Evolutionary conservation across 768 basidiomycete genomes (phyloP), one percentile per base, ranked within the genome.

Genomic region (Xerocomus potaroensis): DNA sequence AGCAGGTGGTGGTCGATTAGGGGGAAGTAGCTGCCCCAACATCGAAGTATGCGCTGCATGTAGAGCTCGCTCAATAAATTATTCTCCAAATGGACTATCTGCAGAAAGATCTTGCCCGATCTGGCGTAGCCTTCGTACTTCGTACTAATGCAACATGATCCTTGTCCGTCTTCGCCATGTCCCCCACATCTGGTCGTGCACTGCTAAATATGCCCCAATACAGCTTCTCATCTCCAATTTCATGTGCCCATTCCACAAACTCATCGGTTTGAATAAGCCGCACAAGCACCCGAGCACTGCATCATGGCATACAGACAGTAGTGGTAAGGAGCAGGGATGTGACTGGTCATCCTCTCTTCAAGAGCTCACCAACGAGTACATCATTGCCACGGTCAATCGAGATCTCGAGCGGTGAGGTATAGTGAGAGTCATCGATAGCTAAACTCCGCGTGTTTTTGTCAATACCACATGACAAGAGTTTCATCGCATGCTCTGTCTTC

Each of bases 401-500:
- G 21, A 36, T 15, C 16, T 44, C 43, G 9, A 44, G 16, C 8
- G 34, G 43, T 4, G 29, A 19, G 12, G 34, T 24, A 15, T 35
- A 9, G 4, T 24, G 24, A 15, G 43, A 43, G 15, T 33, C 42
- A 24, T 43, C 42, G 18, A 33, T 10, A 12, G 15, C 43, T 16
- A 44, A 12, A 18, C 34, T 16, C 8, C 8, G 42, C 22, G 18
- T 19, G 24, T 35, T 35, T 14, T 35, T 18, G 19, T 44, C 16
- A 7, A 26, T 11, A n/a, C 24, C 26, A 2, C 26, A 14, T 15
- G n/a, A 10, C 10, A 44, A 27, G 21, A 44, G 31, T 5, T 11
- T 16, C 22, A 30, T 23, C 15, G 45, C 37, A 31, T 51, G 49
- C 2, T 47, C 41, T 14, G 33, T n/a, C 23, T 47, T 51, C 12